Evolutionary conservation across 1,139 yeast genomes (phyloP), one percentile per base, ranked within the genome.

Genomic region (Saccharomyces hybrid): DNA sequence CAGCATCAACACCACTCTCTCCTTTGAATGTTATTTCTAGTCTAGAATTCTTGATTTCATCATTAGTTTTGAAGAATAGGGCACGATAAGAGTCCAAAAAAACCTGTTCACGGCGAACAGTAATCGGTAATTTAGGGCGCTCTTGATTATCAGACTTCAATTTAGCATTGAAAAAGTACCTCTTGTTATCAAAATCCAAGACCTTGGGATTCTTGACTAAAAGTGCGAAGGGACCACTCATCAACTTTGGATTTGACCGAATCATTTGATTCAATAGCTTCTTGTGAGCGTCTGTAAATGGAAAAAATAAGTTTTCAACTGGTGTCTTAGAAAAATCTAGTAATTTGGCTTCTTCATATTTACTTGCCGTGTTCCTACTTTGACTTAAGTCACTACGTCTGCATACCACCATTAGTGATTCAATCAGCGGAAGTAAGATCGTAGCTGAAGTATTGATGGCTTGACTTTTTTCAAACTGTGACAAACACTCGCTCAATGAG

Each of bases 1-100:
- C 99, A 2, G 97, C 99, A 76, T 95, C 99, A 51, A 93, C 88
- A 62, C 99, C 99, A 56, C 88, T 87, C 69, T 95, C 99, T 3
- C 96, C 97, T 62, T 84, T 86, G 74, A 95, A 95, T 32, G 79
- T 80, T 48, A 95, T 83, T 54, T 87, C 93, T 61, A 93, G 75
- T 59, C 86, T 84, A 4, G 93, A 80, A 53, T 81, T 78, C 63
- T 84, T 82, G 67, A 91, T 83, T 57, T 88, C 95, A 13, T 84
- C 88, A 41, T 83, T 81, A 0, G 88, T 75, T 65, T 89, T 90
- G 77, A 86, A 90, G 67, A 89, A 89, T 50, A 93, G 72, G 0
- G 95, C 78, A 54, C 96, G 76, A 73, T 88, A 93, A 4, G 97
- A 88, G 65, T 93, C 99, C 67, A 90, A 77, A 66, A 95, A 91